Evolutionary conservation across 495 filamentous ascomycete genomes (phyloP).

Genomic region (Tuber aestivum): DNA sequence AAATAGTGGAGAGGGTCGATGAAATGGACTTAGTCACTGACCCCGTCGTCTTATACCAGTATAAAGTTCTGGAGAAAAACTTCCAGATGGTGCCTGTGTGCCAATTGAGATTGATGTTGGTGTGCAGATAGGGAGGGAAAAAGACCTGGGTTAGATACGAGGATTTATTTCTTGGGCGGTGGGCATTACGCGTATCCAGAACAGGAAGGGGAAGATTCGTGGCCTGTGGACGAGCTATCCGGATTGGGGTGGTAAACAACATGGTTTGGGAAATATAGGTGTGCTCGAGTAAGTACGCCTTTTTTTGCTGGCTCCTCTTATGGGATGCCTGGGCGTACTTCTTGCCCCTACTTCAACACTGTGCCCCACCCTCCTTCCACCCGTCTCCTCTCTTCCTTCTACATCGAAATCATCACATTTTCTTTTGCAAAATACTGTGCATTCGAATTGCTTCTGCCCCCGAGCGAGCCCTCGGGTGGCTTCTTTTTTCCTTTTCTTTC

Average conservation of each 20-base stretch:
- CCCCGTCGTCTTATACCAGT: no score
- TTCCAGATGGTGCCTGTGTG: no score
- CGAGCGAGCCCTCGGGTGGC: neutral
- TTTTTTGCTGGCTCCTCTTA: no score
- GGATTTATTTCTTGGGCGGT: neutral
- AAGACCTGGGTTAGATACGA: no score
- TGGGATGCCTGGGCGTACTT: neutral
- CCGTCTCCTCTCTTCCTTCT: neutral
- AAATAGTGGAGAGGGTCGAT: no score
- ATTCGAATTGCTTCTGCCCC: neutral
- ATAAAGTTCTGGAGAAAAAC: no score
- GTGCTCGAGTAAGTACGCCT: neutral
- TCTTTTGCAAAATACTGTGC: neutral
- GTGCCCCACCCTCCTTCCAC: neutral
- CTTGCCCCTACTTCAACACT: neutral
- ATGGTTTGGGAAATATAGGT: neutral
- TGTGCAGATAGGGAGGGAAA: no score
- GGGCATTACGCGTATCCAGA: no score
- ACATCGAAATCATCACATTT: neutral
- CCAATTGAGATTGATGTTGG: no score
- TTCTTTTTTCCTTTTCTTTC: neutral
- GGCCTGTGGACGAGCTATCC: no score
- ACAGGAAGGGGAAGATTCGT: no score
- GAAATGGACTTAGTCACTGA: no score
- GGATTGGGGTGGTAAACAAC: neutral